Evolutionary conservation across 1,284 basidiomycete genomes (phyloP), one percentile per base, ranked within the genome.

Genomic region (Rhodofomes roseus): DNA sequence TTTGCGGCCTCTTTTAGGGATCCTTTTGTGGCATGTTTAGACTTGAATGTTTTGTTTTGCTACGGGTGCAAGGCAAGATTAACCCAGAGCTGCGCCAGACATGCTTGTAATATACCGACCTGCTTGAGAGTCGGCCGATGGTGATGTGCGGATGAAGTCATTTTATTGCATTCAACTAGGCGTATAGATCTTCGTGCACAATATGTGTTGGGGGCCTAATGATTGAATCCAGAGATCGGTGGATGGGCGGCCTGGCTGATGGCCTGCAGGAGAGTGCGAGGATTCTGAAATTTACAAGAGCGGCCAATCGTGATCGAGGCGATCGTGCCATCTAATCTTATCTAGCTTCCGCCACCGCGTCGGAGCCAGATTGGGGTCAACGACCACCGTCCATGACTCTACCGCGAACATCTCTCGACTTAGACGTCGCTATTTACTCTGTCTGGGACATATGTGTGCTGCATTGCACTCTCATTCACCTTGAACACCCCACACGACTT

Each of bases 41-140:
- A 93, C 73, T 96, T 96, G 81, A 92, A 96, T 1, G 82, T 64
- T 72, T 97, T 97, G 74, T 97, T 96, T 79, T 84, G 78, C 92
- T 95, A 53, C 6, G 46, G 22, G n/a, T 25, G 48, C 23, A 27
- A 40, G 29, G 18, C 18, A 23, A 2, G 31, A n/a, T 39, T 57
- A 55, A 22, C 34, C 57, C 18, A 50, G 41, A 20, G 44, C 56
- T 43, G 57, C 37, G 40, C 55, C 25, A 48, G 2, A 2, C 16
- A 58, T 25, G 40, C n/a, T 44, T 4, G 22, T n/a, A 53, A 18
- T 12, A n/a, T 22, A 58, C 78, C 57, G 59, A 89, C 91, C 82
- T 96, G 93, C 75, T 95, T 96, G 62, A 94, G 83, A 7, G 92
- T 89, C 25, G 93, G 78, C 63, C 93, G 77, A 74, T 95, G 93